Conservation (phyloP, 2,329 filamentous ascomycete genomes). For the Parascedosporium putredinis region DNA sequence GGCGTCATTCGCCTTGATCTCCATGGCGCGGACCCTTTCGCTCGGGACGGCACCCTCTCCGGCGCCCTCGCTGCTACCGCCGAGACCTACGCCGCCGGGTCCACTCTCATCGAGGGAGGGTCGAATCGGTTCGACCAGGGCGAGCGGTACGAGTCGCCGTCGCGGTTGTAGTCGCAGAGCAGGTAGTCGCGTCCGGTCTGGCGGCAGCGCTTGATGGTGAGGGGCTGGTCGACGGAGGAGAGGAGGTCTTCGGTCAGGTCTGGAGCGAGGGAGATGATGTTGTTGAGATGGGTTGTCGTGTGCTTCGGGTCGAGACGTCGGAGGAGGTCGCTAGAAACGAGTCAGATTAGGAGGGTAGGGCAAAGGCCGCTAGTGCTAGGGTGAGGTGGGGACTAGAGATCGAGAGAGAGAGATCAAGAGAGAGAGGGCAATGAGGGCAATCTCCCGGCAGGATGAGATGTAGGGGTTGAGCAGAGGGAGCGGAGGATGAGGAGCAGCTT, state of each 20-base stretch:
- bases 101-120: constrained; percentile 59
- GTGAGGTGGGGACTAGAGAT: too few relatives aligned
- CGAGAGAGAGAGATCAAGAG: too few relatives aligned
- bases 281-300: constrained; percentile 77
- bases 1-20: constrained; percentile 86
- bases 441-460: too few relatives aligned
- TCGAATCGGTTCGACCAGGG: constrained; percentile 99
- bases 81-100: constrained; percentile 32
- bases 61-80: constrained; percentile 42
- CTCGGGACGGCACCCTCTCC: constrained; percentile 79
- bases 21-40: constrained; percentile 86
- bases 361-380: too few relatives aligned
- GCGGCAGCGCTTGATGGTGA: constrained; percentile 74
- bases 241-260: constrained; percentile 95
- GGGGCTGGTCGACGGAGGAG: constrained; percentile 91
- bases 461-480: too few relatives aligned
- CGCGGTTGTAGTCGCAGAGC: constrained; percentile 98
- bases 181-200: constrained; percentile 91
- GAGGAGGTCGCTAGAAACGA: constrained; percentile 87
- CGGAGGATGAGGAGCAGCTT: too few relatives aligned
- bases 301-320: constrained; percentile 93
- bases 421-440: too few relatives aligned
- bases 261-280: constrained; percentile 79
- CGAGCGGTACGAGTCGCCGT: constrained; percentile 93
- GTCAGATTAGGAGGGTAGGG: not conserved